These are phyloP conservation scores for Aspergillus sparsus DNA, from an alignment of 495 filamentous ascomycete species.

Conservation along the genomic window DNA sequence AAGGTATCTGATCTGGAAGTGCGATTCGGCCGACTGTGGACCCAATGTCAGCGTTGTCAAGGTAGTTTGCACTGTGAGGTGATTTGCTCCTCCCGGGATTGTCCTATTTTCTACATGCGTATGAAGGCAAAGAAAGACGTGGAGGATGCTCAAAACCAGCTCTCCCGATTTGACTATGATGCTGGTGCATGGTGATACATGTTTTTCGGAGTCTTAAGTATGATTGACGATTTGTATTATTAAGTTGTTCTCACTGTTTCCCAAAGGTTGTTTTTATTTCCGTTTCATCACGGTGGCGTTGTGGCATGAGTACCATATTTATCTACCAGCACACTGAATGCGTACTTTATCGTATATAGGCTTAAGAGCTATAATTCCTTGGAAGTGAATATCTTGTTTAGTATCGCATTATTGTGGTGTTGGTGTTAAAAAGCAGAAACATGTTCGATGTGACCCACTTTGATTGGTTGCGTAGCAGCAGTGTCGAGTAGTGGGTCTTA, in stretches of 20 bases:
- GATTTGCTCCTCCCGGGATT: conserved; percentile 93
- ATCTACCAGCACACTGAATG: too few relatives aligned
- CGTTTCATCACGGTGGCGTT: too few relatives aligned
- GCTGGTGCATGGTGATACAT: conserved; percentile 55
- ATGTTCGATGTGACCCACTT: too few relatives aligned
- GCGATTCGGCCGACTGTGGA: conserved; percentile 91
- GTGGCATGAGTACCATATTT: too few relatives aligned
- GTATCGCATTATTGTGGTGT: too few relatives aligned
- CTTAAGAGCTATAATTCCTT: too few relatives aligned
- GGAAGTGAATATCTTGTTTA: too few relatives aligned
- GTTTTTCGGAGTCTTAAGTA: conserved; percentile 6
- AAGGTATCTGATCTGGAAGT: conserved; percentile 92
- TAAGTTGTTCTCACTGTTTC: neutral
- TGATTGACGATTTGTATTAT: conserved; percentile 21
- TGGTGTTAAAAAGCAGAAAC: too few relatives aligned
- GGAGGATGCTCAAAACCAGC: conserved; percentile 89
- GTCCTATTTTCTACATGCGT: conserved; percentile 99
- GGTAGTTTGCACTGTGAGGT: conserved; percentile 97
- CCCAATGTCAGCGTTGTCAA: conserved; percentile 97
- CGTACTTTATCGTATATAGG: too few relatives aligned
- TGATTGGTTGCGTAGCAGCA: too few relatives aligned
- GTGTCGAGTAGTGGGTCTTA: too few relatives aligned
- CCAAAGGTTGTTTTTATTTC: too few relatives aligned
- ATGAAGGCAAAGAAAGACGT: conserved; percentile 99
- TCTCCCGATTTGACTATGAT: conserved; percentile 88